A percentile compares a stretch with the other conserved stretches of the same genome.
Evolutionary conservation across 306 rosid species (phyloP).

Genomic region (Biancaea sappan): DNA sequence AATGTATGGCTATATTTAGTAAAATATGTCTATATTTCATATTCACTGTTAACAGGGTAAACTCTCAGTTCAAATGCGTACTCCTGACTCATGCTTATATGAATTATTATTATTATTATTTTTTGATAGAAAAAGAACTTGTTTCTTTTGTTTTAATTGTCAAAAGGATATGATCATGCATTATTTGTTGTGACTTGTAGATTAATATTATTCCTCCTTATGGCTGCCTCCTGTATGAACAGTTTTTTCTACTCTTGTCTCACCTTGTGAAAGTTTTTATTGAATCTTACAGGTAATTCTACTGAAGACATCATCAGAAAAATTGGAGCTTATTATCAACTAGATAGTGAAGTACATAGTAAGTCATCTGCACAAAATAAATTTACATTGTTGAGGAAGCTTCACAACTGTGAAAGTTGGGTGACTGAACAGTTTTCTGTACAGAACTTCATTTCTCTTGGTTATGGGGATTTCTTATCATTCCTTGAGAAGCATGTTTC

Average conservation of each 20-base stretch:
- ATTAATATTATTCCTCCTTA: neutral
- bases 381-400: slow-evolving; percentile 57
- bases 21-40: slow-evolving; percentile 3
- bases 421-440: slow-evolving; percentile 67
- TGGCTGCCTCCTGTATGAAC: neutral
- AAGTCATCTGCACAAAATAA: slow-evolving; percentile 40
- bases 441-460: slow-evolving; percentile 69
- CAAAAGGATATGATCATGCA: neutral
- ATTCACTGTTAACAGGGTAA: neutral
- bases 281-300: slow-evolving; percentile 55
- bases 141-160: slow-evolving; percentile 19
- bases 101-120: no score
- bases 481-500: slow-evolving; percentile 61
- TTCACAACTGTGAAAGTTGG: slow-evolving; percentile 73
- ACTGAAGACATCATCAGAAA: slow-evolving; percentile 64
- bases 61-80: neutral
- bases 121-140: no score
- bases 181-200: neutral
- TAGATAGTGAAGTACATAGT: slow-evolving; percentile 44
- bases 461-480: slow-evolving; percentile 69
- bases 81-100: slow-evolving; percentile 1
- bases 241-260: slow-evolving; percentile 27
- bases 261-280: slow-evolving; percentile 19
- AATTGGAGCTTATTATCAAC: slow-evolving; percentile 55
- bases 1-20: neutral